These are phyloP conservation scores for Rutstroemia sp. DNA, from an alignment of 2,329 filamentous ascomycete species.

Conservation along the genomic window DNA sequence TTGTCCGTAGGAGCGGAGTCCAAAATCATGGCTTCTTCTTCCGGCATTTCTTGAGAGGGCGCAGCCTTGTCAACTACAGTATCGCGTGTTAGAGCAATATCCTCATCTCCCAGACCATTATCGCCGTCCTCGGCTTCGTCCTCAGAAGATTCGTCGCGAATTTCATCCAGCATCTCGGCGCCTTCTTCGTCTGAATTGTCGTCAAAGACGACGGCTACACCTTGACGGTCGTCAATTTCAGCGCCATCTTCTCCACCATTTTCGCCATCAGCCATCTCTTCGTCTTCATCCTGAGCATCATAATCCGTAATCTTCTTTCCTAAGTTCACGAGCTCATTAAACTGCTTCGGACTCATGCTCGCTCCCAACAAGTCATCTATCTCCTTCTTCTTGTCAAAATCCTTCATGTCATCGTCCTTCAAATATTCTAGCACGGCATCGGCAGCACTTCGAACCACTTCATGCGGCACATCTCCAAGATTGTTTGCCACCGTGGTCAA, in stretches of 20 bases:
- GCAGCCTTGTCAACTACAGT: slow-evolving; percentile 41
- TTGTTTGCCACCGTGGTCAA: slow-evolving; percentile 82
- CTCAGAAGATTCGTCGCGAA: slow-evolving; percentile 80
- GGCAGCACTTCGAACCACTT: slow-evolving; percentile 86
- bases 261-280: slow-evolving; percentile 68
- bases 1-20: slow-evolving; percentile 53
- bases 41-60: slow-evolving; percentile 43
- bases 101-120: slow-evolving; percentile 46
- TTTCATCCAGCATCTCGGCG: slow-evolving; percentile 70
- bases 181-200: slow-evolving; percentile 79
- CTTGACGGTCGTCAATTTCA: slow-evolving; percentile 88
- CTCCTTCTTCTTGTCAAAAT: slow-evolving; percentile 97
- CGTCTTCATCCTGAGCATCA: slow-evolving; percentile 91
- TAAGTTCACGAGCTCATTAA: slow-evolving; percentile 92
- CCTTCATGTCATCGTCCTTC: slow-evolving; percentile 93
- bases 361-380: slow-evolving; percentile 88
- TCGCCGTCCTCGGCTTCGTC: slow-evolving; percentile 63
- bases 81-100: slow-evolving; percentile 43
- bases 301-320: slow-evolving; percentile 99
- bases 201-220: slow-evolving; percentile 95
- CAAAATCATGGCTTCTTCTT: slow-evolving; percentile 75
- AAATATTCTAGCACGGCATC: slow-evolving; percentile 86
- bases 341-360: slow-evolving; percentile 77
- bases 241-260: slow-evolving; percentile 59
- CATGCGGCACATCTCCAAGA: slow-evolving; percentile 86